Base-by-base conservation (phyloP, 768 basidiomycete genomes). In the Dioszegia aurantiaca region DNA sequence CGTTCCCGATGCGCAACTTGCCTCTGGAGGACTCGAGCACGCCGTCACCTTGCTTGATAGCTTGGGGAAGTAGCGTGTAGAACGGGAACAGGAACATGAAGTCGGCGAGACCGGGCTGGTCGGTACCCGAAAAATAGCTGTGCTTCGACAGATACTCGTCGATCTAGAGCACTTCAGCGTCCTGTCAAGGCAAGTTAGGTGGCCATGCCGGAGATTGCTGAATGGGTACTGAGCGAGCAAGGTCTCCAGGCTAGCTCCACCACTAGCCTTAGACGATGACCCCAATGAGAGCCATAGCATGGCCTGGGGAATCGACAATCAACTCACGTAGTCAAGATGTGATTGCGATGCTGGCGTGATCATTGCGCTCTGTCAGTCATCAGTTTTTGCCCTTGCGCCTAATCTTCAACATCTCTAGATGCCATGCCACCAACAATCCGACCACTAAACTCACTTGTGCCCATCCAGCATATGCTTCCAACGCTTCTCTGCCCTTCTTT, bases 11-110 rank as follows among this genome's bases (percentile, higher is more conserved):
- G 8, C 59, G 58, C 54, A 55, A 28, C 19, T 44, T 36, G 4
- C 43, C 54, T 44, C 43, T 11, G 10, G 42, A 9, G 2, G 40
- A 44, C 14, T 55, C 54, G 10, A 30, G 36, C 41, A 21, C 51
- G 63, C 67, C 4, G 42, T 63, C 31, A 58, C 65, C 41, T 63
- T 63, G 23, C 60, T 44, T 1, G 63, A 43, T 43, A n/a, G 54
- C 40, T 27, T 68, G 68, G 0, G 45, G 58, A 40, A 73, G 28
- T 9, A 76, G 51, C 0, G 61, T 61, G 58, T 65, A 58, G 58
- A 73, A 61, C 10, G 70, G 62, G 64, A 71, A 74, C 56, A 65
- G 64, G 58, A 76, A 60, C 70, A 73, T 70, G 61, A 70, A 73
- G 55, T 76, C 75, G 6, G 67, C 73, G 36, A 64, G 54, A 33